Percentiles rank a stretch among this genome's conserved stretches.
phyloP scores from a whole-genome alignment of 140 eudicot species.

The Senecio squalidus region DNA sequence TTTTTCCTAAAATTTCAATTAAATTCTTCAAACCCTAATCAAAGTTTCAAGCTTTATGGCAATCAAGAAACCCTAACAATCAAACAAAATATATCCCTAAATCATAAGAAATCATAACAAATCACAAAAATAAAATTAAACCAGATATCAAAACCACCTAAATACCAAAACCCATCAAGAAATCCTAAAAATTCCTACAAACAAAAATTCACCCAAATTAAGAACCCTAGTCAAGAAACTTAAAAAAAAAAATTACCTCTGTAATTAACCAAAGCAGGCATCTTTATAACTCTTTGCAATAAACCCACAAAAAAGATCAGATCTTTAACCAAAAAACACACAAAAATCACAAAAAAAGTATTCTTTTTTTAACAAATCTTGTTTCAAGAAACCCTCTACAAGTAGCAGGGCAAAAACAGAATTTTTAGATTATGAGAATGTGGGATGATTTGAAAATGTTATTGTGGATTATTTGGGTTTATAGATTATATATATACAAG shows the following conservation, averaged over 20 bases:
- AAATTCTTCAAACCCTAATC: not conserved
- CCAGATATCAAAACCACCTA: slow-evolving; percentile 21
- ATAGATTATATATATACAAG: slow-evolving; percentile 13
- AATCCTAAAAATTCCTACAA: not conserved
- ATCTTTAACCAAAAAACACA: slow-evolving; percentile 40
- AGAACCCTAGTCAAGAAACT: not conserved
- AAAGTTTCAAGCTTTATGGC: not conserved
- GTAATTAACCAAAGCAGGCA: slow-evolving; percentile 92
- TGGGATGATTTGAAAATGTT: not conserved
- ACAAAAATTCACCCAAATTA: slow-evolving; percentile 6
- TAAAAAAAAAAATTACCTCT: slow-evolving; percentile 52
- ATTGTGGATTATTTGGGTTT: slow-evolving; percentile 9
- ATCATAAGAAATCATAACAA: not conserved
- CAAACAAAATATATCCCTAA: not conserved
- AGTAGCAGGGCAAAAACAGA: slow-evolving; percentile 38
- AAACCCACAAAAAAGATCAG: slow-evolving; percentile 35
- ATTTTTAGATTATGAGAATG: not conserved
- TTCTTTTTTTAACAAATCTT: slow-evolving; percentile 8
- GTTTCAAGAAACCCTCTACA: slow-evolving; percentile 40
- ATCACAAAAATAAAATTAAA: not conserved
- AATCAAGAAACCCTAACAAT: slow-evolving; percentile 9
- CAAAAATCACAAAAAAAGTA: slow-evolving; percentile 14
- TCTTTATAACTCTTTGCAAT: slow-evolving; percentile 31
- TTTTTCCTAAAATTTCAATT: not conserved
- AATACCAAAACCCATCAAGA: slow-evolving; percentile 11